These are phyloP conservation scores for Chalciporus chontae DNA, from an alignment of 768 basidiomycete species.

Conservation along the genomic window DNA sequence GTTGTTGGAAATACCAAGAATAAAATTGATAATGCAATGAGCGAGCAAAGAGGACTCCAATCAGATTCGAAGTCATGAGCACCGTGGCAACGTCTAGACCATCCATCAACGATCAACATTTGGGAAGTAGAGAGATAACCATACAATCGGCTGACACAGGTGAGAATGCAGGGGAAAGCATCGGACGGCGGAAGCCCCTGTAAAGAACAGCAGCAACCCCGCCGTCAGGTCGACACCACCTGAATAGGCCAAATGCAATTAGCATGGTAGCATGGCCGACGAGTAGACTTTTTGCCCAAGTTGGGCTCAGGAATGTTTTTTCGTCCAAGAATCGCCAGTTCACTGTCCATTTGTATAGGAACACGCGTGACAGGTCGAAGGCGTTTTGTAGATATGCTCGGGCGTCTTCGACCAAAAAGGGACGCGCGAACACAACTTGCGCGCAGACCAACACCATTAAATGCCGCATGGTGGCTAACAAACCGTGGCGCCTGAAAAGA, in stretches of 20 bases:
- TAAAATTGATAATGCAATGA: conserved; percentile 99
- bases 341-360: conserved; percentile 96
- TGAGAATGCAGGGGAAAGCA: conserved; percentile 42
- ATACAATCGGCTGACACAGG: conserved; percentile 63
- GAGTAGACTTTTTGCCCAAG: conserved; percentile 62
- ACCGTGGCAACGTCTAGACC: conserved; percentile 69
- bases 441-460: conserved; percentile 33
- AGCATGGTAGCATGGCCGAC: conserved; percentile 61
- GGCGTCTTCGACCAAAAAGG: conserved; percentile 63
- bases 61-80: conserved; percentile 86
- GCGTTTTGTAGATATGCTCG: conserved; percentile 69
- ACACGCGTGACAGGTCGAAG: conserved; percentile 85
- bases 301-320: conserved; percentile 63
- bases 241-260: conserved; percentile 60
- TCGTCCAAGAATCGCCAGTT: conserved; percentile 92
- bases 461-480: conserved; percentile 49
- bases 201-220: conserved; percentile 55
- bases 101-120: conserved; percentile 13
- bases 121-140: conserved; percentile 21
- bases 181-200: conserved; percentile 51
- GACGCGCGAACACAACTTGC: conserved; percentile 62
- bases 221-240: conserved; percentile 77
- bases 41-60: conserved; percentile 88
- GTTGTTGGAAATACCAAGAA: conserved; percentile 91
- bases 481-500: conserved; percentile 69